Conservation (phyloP, 331 rosid species). For the Pyracantha coccinea region DNA sequence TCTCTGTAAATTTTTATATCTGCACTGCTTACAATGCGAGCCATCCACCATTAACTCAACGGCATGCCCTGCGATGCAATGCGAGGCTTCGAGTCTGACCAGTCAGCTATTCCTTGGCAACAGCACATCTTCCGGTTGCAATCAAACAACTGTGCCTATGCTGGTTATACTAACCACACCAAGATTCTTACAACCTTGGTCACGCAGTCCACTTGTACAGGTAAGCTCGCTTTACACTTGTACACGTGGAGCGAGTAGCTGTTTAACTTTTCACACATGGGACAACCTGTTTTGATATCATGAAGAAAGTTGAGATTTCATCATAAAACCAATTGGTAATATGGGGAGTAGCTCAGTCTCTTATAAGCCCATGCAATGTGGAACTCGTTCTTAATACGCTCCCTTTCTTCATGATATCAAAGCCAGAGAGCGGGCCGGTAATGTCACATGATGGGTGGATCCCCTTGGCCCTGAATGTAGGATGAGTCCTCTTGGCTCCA, state of each 20-base stretch:
- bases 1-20: background rate
- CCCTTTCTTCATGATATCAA: no score
- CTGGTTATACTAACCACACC: slow-evolving; percentile 34
- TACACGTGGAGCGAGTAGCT: no score
- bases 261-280: no score
- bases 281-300: no score
- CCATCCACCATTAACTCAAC: slow-evolving; percentile 36
- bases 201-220: slow-evolving; percentile 41
- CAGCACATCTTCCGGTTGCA: slow-evolving; percentile 27
- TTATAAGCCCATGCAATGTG: no score
- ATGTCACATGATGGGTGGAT: no score
- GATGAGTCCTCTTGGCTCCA: rapidly evolving
- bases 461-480: no score
- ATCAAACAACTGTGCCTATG: slow-evolving; percentile 47
- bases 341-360: no score
- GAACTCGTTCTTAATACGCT: no score
- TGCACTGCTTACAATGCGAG: slow-evolving; percentile 50
- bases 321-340: no score
- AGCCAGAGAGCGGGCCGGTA: no score
- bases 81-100: slow-evolving; percentile 12
- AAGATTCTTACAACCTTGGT: slow-evolving; percentile 25
- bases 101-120: slow-evolving; percentile 28
- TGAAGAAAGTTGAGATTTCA: no score
- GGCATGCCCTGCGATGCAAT: slow-evolving; percentile 46
- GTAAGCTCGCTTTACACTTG: slow-evolving; percentile 18